Base-by-base conservation (phyloP, 768 basidiomycete species). In the Cubamyces sp. region DNA sequence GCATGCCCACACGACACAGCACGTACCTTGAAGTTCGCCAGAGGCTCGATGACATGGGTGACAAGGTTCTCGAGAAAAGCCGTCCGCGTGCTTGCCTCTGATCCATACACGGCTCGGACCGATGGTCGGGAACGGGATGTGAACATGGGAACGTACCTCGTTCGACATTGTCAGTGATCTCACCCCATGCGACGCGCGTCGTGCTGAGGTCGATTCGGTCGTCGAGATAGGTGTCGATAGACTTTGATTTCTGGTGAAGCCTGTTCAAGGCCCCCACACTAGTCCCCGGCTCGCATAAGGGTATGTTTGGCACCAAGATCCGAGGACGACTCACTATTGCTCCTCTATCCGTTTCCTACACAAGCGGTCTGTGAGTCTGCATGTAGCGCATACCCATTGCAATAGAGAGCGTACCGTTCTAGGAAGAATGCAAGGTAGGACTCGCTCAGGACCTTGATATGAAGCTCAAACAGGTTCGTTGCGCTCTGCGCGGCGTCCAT, bases 351-450 rank as follows among this genome's bases (percentile, higher is more conserved):
- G 84, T 72, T 86, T 88, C 71, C 93, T 94, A 70, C 34, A 66
- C 30, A 46, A 53, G 51, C 58, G 3, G 5, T 25, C 25, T 0
- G 28, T 49, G 54, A 66, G 66, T 16, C 46, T 26, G 53, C 45
- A 43, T 30, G 54, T n/a, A 47, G 49, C 37, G 52, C 39, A 68
- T 63, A 48, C 62, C 56, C 67, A 52, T 51, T 58, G 48, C 30
- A 60, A 60, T 47, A 62, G 19, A 60, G 54, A 53, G 57, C 45
- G 67, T 80, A 90, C 93, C 94, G 82, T 78, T 95, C 94, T 74
- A 86, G 84, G 75, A 96, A 94, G 78, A 95, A 96, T 60, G 71
- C 77, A 60, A 96, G 80, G 73, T 93, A 94, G 3, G 89, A 90
- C 67, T 94, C 89, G 43, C 82, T 82, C 64, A 92, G 73, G 66